Evolutionary conservation across 257 asterid genomes (phyloP).

Genomic region (Solanum pennellii): DNA sequence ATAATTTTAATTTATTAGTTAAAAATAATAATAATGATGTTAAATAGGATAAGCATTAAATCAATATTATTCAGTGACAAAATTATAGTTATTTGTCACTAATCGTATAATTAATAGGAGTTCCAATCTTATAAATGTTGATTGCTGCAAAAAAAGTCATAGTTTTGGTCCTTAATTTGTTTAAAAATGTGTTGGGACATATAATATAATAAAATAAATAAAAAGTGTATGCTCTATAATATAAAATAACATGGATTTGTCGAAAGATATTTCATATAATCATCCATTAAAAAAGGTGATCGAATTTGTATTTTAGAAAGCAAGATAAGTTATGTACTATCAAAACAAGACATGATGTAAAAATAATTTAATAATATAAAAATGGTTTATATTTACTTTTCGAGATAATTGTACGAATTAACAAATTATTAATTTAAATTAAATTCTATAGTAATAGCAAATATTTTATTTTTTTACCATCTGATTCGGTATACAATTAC

Average conservation of each 20-base stretch:
- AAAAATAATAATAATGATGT: neutral
- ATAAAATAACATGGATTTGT: too few relatives aligned
- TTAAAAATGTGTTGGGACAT: neutral
- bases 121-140: neutral
- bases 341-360: neutral
- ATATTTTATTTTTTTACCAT: too few relatives aligned
- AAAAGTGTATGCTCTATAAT: neutral
- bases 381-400: neutral
- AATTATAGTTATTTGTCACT: neutral
- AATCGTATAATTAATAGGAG: neutral
- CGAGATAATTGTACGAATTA: accelerated
- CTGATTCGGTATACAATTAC: too few relatives aligned
- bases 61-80: neutral
- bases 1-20: neutral
- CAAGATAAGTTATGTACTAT: neutral
- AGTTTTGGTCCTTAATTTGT: neutral
- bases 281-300: neutral
- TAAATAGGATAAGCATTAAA: neutral
- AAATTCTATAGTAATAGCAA: too few relatives aligned
- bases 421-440: too few relatives aligned
- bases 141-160: neutral
- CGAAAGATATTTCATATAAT: neutral
- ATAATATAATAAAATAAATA: neutral
- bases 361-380: neutral
- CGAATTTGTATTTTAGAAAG: neutral